These are phyloP conservation scores for Diaporthe ilicicola DNA, from an alignment of 2,329 filamentous ascomycete genomes.

Conservation along the genomic window DNA sequence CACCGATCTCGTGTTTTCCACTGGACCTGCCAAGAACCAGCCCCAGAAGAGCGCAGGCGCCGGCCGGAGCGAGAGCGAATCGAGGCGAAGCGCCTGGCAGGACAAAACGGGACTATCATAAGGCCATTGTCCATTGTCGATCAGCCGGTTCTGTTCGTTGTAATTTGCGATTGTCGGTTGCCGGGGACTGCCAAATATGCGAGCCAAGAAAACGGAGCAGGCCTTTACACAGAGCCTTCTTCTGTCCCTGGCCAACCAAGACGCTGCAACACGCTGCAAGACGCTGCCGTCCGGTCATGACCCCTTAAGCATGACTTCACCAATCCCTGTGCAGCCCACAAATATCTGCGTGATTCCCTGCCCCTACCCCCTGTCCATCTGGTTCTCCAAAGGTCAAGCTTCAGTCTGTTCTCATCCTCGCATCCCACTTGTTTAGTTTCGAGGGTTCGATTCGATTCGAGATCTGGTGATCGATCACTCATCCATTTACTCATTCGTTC, in stretches of 20 bases:
- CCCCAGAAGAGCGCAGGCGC: slow-evolving; percentile 9
- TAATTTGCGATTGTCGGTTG: slow-evolving; percentile 10
- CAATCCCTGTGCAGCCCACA: slow-evolving; percentile 15
- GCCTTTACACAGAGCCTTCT: slow-evolving; percentile 1
- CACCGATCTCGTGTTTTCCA: slow-evolving; percentile 13
- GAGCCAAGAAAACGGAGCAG: slow-evolving; percentile 6
- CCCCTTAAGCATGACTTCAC: slow-evolving; percentile 10
- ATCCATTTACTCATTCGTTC: too few relatives aligned
- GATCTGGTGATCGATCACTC: background rate
- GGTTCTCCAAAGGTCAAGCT: background rate
- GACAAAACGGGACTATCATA: background rate
- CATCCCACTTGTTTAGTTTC: slow-evolving; percentile 4
- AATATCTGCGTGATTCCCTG: slow-evolving; percentile 9
- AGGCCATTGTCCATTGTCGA: background rate
- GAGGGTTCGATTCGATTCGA: background rate
- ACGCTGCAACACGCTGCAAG: too few relatives aligned
- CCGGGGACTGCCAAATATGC: background rate
- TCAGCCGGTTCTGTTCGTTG: background rate
- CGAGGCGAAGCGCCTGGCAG: background rate
- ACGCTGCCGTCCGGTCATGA: background rate
- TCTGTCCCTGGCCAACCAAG: slow-evolving; percentile 15
- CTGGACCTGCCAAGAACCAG: background rate
- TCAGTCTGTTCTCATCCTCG: background rate
- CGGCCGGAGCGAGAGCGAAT: slow-evolving; percentile 1
- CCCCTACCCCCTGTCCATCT: background rate